These are phyloP conservation scores for Mycosphaerella arachidis DNA, from an alignment of 2,329 filamentous ascomycete species.

Conservation along the genomic window DNA sequence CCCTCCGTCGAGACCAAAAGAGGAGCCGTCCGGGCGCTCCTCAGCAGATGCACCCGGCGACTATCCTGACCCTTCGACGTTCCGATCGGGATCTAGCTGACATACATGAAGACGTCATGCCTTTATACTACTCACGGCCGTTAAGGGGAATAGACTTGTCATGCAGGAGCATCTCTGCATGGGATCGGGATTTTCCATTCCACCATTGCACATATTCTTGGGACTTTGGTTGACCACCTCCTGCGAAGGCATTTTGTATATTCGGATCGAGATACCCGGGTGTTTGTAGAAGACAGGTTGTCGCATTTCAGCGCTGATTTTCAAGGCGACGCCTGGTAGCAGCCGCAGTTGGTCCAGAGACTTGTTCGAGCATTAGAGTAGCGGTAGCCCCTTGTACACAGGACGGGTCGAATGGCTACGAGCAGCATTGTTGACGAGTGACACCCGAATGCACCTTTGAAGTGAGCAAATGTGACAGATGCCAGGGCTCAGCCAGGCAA, in stretches of 20 bases:
- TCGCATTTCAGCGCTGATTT: conserved; percentile 1
- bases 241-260: not conserved
- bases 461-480: not conserved
- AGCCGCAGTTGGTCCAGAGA: not conserved
- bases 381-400: not conserved
- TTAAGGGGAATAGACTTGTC: conserved; percentile 3
- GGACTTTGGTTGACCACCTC: not conserved
- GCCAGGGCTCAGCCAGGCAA: not conserved
- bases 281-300: not conserved
- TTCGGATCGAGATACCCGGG: conserved; percentile 6
- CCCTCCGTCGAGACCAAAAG: conserved; percentile 5
- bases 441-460: not conserved
- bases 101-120: not conserved
- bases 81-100: conserved; percentile 20
- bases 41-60: conserved; percentile 1
- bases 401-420: not conserved
- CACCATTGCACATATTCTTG: not conserved
- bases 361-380: not conserved
- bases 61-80: conserved; percentile 13
- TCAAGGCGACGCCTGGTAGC: not conserved
- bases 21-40: conserved; percentile 6
- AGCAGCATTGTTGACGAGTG: not conserved
- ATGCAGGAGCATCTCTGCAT: conserved; percentile 2
- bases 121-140: conserved; percentile 2
- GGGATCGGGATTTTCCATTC: not conserved